Evolutionary conservation across 2,329 filamentous ascomycete species (phyloP).

Genomic region (Gnomoniopsis sp.): DNA sequence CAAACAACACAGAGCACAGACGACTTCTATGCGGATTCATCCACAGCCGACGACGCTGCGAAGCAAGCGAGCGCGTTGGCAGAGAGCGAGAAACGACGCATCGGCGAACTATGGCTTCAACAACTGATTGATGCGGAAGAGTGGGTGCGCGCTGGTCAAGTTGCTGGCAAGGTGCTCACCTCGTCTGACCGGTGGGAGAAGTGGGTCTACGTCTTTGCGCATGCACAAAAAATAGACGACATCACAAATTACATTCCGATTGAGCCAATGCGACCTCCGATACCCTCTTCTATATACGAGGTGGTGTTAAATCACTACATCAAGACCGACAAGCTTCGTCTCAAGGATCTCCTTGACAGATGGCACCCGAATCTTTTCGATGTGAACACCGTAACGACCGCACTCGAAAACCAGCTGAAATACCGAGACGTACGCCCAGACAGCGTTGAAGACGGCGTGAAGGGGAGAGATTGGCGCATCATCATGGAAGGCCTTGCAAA

Average conservation of each 20-base stretch:
- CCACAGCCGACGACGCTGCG: conserved; percentile 59
- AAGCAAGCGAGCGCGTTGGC: conserved; percentile 60
- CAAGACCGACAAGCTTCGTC: conserved; percentile 67
- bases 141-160: conserved; percentile 74
- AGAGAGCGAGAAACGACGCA: conserved; percentile 82
- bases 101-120: conserved; percentile 91
- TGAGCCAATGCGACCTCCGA: conserved; percentile 70
- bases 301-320: conserved; percentile 88
- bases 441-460: conserved; percentile 68
- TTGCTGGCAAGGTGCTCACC: conserved; percentile 79
- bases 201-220: conserved; percentile 91
- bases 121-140: conserved; percentile 72
- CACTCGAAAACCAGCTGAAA: conserved; percentile 78
- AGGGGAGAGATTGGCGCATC: conserved; percentile 80
- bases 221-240: conserved; percentile 82
- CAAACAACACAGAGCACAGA: conserved; percentile 37
- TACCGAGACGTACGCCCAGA: conserved; percentile 73
- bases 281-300: conserved; percentile 83
- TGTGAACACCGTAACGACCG: conserved; percentile 69
- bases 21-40: conserved; percentile 74
- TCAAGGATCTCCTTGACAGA: conserved; percentile 73
- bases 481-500: conserved; percentile 84
- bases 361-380: conserved; percentile 88
- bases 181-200: conserved; percentile 86
- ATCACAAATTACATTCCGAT: conserved; percentile 82